Conservation (phyloP, 768 basidiomycete species). For the Tricholoma sp. region DNA sequence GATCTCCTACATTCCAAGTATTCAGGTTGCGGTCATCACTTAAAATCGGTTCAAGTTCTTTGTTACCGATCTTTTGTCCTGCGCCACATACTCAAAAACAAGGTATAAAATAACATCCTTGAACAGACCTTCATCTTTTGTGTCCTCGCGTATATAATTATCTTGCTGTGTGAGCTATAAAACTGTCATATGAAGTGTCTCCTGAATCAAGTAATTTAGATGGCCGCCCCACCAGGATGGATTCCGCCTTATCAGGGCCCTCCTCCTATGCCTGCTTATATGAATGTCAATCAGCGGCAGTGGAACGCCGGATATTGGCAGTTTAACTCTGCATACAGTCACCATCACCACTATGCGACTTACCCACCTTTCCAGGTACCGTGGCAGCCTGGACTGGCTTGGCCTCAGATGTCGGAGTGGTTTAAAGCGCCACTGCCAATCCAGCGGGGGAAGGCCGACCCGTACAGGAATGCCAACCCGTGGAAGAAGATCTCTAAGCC, state of each 20-base stretch:
- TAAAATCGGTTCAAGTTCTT: neutral
- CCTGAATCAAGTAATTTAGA: neutral
- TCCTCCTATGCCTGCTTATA: slow-evolving; percentile 52
- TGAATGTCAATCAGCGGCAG: slow-evolving; percentile 36
- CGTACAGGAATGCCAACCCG: slow-evolving; percentile 48
- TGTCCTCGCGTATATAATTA: neutral
- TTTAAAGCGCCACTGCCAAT: slow-evolving; percentile 17
- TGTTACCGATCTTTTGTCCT: neutral
- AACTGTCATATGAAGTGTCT: neutral
- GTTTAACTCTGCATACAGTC: slow-evolving; percentile 38
- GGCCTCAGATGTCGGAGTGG: slow-evolving; percentile 24
- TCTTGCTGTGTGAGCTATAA: neutral
- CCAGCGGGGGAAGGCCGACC: too few species aligned
- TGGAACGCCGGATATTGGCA: slow-evolving; percentile 55
- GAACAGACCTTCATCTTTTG: neutral
- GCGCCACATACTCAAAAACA: neutral
- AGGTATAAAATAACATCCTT: neutral
- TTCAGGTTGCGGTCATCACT: too few species aligned
- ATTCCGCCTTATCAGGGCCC: slow-evolving; percentile 42
- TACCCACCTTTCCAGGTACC: slow-evolving; percentile 15
- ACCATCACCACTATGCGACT: slow-evolving; percentile 15
- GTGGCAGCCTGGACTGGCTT: slow-evolving; percentile 40
- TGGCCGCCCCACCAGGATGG: slow-evolving; percentile 15
- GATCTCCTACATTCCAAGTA: neutral
- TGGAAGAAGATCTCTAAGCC: slow-evolving; percentile 60